Evolutionary conservation across 1,139 yeast species (phyloP), one percentile per base, ranked within the genome.

Genomic region (Eremothecium sinecaudum): DNA sequence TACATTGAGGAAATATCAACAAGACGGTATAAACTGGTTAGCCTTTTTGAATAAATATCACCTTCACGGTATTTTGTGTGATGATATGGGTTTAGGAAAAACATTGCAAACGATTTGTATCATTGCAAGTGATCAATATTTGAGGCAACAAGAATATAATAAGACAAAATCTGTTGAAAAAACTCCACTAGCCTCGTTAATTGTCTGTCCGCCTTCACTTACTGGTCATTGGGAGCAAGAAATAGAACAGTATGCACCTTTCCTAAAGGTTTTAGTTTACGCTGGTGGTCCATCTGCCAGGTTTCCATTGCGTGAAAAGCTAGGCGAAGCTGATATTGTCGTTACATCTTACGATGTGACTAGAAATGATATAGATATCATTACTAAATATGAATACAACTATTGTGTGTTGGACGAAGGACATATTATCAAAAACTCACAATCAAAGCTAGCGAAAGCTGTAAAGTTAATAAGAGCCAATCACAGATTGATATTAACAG

Each of bases 181-280:
- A 31, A 67, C 93, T 44, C 76, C 73, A 23, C 64, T 90, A 21
- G 94, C 98, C 0, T 75, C 95, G 0, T 63, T 92, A 46, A 76
- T 92, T 32, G 72, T 92, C 17, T 90, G 98, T 63, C 99, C 99
- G 1, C 97, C 98, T 0, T 84, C 97, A 1, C 71, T 92, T 45
- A 86, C 96, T 2, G 98, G 98, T 18, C 98, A 92, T 60, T 92
- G 99, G 99, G 94, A 86, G 56, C 95, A 84, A 57, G 99, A 92
- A 61, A 66, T 92, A 43, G 73, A 75, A 42, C 90, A 82, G 44
- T 92, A 86, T 58, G 84, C 97, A 0, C 94, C 98, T 30, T 81
- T 83, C 46, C 66, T 92, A 62, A 75, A 71, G 32, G 82, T 83
- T 5, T 59, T 83, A 31, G 90, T 86, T 1, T 90, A 90, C 59